Evolutionary conservation across 306 rosid species (phyloP), one percentile per base, ranked within the genome.

Genomic region (Vachellia pachyceras): DNA sequence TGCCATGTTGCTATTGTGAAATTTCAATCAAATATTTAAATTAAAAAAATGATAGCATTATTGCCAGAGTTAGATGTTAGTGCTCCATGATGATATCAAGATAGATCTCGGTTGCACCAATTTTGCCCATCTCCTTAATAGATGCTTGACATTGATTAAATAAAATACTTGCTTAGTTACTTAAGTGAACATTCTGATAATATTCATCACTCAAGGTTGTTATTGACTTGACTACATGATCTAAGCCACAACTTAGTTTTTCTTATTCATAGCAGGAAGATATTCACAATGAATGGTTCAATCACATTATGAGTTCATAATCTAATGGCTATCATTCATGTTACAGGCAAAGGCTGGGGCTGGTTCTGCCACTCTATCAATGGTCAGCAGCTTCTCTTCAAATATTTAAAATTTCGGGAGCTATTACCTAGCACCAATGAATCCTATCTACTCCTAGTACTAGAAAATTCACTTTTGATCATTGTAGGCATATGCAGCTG

Each of bases 281-380:
- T 22, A 73, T 75, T 58, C 35, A 68, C 69, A 14, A 0, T 29
- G 33, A 29, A 35, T 2, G n/a, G n/a, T 33, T 33, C 23, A 35
- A 36, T 66, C 11, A 17, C 29, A 9, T 7, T 67, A 75, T 61
- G 71, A 46, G 52, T 37, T 61, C 40, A 23, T 77, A 83, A 70
- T 68, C 73, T 76, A 88, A 82, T 72, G 12, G 46, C 58, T 72
- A 66, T 41, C 50, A 69, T 40, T 33, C 74, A 83, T 70, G 80
- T 73, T 83, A 79, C 90, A 96, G 97, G 98, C 99, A 67, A 96
- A 96, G 86, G 97, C 94, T 73, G 98, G 99, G 72, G 82, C 98
- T 84, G 97, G 99, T 82, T 93, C 98, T 11, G 97, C 99, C 68
- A 93, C 98, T 73, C 87, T 96, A 44, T 96, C 99, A 77, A 96